Evolutionary conservation across 805 yeast genomes (phyloP), one percentile per base, ranked within the genome.

Genomic region (Kurtzmaniella fragi): DNA sequence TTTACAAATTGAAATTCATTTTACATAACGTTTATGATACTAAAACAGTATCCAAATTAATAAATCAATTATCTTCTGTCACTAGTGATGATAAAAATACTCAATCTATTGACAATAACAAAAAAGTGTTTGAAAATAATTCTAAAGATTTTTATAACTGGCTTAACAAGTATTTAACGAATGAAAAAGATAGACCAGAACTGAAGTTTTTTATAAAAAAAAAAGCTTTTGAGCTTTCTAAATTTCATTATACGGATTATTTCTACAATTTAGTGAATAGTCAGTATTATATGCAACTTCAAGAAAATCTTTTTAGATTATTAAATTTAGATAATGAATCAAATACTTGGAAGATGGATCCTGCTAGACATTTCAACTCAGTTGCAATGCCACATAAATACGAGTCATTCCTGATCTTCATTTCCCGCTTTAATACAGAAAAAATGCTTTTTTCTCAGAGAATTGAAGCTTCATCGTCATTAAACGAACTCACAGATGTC

Each of bases 221-320:
- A 23, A 59, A 68, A 37, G 44, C 45, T 0, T 73, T 68, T 47
- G 77, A 73, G 42, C 47, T 70, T 1, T 57, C 65, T 10, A 67
- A 75, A 41, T 62, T 70, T 38, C 75, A 72, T 37, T 75, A 75
- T 50, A 57, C 67, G 48, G 69, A 67, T 44, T 64, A 61, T 31
- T 49, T 75, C 36, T 64, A 59, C 27, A 48, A 52, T 38, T 52
- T 63, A 6, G 50, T 61, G 8, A 67, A 67, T 46, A 67, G 67
- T 44, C 71, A 67, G 43, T 67, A 66, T 43, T 50, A 62, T 32
- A 67, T 66, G 47, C 62, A 57, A 39, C 54, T 67, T 6, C 43
- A 61, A 17, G 73, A 67, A 38, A 55, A 52, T 35, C 41, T 67
- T 16, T 61, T 67, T 48, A 65, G 64, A 40, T 66, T 65, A 38